A percentile compares a stretch with the other conserved stretches of the same genome.
These are phyloP conservation scores for Penicillium sp. DNA, from an alignment of 2,329 filamentous ascomycete genomes.

Conservation along the genomic window DNA sequence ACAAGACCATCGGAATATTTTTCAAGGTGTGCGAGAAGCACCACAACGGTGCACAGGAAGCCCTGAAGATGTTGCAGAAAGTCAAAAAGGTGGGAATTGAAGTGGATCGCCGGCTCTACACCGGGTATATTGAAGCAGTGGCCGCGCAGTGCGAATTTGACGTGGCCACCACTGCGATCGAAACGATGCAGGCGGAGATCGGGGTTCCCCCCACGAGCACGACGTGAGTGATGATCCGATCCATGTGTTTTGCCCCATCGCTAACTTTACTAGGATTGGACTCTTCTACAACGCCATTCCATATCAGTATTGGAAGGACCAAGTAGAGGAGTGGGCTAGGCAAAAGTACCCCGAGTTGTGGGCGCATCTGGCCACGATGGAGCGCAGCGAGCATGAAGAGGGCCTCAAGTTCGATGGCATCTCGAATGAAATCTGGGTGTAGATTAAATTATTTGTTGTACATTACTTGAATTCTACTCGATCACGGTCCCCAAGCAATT, in stretches of 20 bases:
- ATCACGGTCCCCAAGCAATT: neutral
- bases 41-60: conserved; percentile 42
- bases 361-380: conserved; percentile 58
- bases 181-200: conserved; percentile 64
- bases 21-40: conserved; percentile 73
- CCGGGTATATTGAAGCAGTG: conserved; percentile 72
- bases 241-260: conserved; percentile 7
- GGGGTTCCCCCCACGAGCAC: conserved; percentile 66
- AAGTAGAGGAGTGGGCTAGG: conserved; percentile 73
- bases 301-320: conserved; percentile 61
- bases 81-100: conserved; percentile 73
- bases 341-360: conserved; percentile 67
- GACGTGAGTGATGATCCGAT: conserved; percentile 58
- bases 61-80: conserved; percentile 53
- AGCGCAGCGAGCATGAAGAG: conserved; percentile 35
- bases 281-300: conserved; percentile 73
- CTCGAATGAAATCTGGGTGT: conserved; percentile 25
- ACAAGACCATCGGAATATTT: conserved; percentile 74
- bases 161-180: conserved; percentile 64
- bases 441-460: neutral
- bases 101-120: conserved; percentile 70
- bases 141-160: conserved; percentile 70
- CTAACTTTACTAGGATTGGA: conserved; percentile 57
- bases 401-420: conserved; percentile 33
- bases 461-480: neutral